A percentile compares a stretch with the other conserved stretches of the same genome.
Conservation (phyloP, 2,329 filamentous ascomycete genomes). For the Aureobasidium melanogenum region DNA sequence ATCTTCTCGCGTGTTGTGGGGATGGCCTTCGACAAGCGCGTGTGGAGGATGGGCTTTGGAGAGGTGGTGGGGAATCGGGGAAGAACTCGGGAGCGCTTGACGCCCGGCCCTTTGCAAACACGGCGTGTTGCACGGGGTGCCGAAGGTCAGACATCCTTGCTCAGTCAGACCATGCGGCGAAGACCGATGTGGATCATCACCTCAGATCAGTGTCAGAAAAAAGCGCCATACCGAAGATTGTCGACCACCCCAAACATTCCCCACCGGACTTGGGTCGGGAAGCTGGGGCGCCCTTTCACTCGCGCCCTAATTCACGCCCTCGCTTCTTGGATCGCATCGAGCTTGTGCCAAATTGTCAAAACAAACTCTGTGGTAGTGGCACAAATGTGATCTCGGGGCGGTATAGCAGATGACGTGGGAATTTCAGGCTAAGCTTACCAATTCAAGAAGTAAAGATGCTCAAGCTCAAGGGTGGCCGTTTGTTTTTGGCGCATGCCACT, state of each 20-base stretch:
- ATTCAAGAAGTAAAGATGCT: neutral
- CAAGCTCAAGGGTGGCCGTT: neutral
- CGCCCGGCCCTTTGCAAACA: slow-evolving; percentile 7
- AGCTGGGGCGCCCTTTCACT: neutral
- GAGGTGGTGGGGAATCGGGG: neutral
- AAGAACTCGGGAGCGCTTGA: slow-evolving; percentile 1
- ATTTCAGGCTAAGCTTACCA: slow-evolving; percentile 1
- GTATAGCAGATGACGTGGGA: neutral
- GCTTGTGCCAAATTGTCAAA: slow-evolving; percentile 2
- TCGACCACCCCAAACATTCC: neutral
- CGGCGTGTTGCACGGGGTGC: slow-evolving; percentile 1
- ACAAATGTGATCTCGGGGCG: neutral
- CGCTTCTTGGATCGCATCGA: neutral
- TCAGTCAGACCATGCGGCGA: slow-evolving; percentile 1
- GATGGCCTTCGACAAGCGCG: neutral
- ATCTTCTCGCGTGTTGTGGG: neutral
- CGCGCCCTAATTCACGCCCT: neutral
- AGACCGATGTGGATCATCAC: slow-evolving; percentile 2
- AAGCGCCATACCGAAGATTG: slow-evolving; percentile 1
- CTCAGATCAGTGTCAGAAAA: slow-evolving; percentile 1
- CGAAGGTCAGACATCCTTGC: slow-evolving; percentile 7
- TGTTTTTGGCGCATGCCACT: neutral
- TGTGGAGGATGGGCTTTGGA: neutral
- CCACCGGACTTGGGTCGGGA: neutral
- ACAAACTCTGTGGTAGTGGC: neutral